Evolutionary conservation across 78 protist genomes (phyloP).

Genomic region (Protostelium mycophagum): DNA sequence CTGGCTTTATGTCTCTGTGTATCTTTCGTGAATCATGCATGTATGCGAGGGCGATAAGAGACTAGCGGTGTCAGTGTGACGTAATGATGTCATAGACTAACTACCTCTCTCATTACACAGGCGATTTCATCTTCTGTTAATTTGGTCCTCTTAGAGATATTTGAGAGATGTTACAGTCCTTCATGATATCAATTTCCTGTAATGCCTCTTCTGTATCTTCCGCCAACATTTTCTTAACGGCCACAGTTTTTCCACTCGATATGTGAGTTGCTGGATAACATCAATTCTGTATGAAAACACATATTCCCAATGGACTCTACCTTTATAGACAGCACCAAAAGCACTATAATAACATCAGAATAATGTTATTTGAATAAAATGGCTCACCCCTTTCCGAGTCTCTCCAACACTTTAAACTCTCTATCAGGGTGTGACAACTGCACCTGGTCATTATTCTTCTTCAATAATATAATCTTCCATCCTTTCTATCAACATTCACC

Average conservation of each 20-base stretch:
- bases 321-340: neutral
- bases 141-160: neutral
- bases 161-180: neutral
- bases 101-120: conserved; percentile 74
- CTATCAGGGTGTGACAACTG: neutral
- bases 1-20: conserved; percentile 95
- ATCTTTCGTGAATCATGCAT: conserved; percentile 72
- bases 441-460: neutral
- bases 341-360: neutral
- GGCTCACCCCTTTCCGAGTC: neutral
- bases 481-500: too few species aligned
- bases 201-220: neutral
- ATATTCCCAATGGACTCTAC: neutral
- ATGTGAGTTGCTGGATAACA: neutral
- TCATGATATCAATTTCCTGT: neutral
- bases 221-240: neutral
- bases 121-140: conserved; percentile 76
- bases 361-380: neutral
- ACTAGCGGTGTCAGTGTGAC: conserved; percentile 72
- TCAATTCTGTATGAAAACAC: neutral
- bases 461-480: too few species aligned
- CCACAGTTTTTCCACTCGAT: neutral
- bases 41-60: conserved; percentile 53
- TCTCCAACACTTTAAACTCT: neutral
- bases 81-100: neutral